Base-by-base conservation (phyloP, 2,329 filamentous ascomycete genomes). In the Penicillium sp. region DNA sequence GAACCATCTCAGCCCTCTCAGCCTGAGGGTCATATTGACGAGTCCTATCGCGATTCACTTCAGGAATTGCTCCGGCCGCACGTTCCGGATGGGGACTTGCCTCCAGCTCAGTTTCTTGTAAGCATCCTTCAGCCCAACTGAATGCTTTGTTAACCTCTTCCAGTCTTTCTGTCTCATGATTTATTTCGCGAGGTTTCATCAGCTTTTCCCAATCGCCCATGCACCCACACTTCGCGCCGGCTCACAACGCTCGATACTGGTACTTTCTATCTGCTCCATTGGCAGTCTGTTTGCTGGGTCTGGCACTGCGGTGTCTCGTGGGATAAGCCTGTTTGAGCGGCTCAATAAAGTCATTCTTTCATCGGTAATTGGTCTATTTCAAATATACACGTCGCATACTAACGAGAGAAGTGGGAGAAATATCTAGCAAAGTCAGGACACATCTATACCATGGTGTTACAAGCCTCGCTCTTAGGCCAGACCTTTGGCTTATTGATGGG, bases 201-300 rank as follows among this genome's bases (percentile, higher is more conserved):
- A 49, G 3, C 42, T 59, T 1, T 49, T 64, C 11, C 60, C 61
- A 16, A 45, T 63, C 4, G 52, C 64, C 7, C 61, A 65, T 53
- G 36, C 48, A 1, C 55, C 61, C 0, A 57, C 60, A 1, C 62
- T 63, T 11, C 53, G 63, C 8, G 67, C 66, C 11, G 62, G 60
- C 2, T 49, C 57, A 8, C 59, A 68, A 47, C 69, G 66, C 14
- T 69, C 70, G 7, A 57, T 72, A 21, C 54, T 75, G 1, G 61
- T 74, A 2, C 44, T 74, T 32, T 74, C 72, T 0, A 70, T 75
- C 13, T 75, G 73, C 50, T 74, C 73, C 0, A 56, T 75, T 2
- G 73, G 73, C 1, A 70, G 69, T 32, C 61, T 75, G 1, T 73
- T 74, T 31, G 61, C 71, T 1, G 73, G 72, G 7, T 71, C 68